Evolutionary conservation across 495 filamentous ascomycete genomes (phyloP), one percentile per base, ranked within the genome.

Genomic region (Cercophora newfieldiana): DNA sequence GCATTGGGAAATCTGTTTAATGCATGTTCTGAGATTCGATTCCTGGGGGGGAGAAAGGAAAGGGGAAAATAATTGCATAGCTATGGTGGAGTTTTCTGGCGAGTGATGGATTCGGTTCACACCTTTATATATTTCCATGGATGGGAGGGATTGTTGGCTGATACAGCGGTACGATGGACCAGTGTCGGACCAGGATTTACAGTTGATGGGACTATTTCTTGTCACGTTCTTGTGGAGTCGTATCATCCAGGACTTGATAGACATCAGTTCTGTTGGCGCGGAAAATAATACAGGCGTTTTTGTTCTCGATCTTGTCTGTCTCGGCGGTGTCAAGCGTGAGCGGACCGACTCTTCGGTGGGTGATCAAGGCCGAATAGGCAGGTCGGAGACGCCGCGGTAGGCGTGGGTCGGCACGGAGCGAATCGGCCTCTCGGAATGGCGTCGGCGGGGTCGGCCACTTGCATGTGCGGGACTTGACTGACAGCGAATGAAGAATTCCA

Each of bases 51-150:
- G 54, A 57, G 54, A 8, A 6, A 10, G 26, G 26, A 25, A 57
- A 48, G 22, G 33, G 33, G 21, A 60, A 60, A 60, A 60, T 60
- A 60, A 47, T 60, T 60, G 58, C 58, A 60, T 60, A 33, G n/a
- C n/a, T 48, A 7, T 1, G 2, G 51, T 21, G 58, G 58, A 44
- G 58, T 60, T 60, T 60, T 48, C 25, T 47, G 33, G 33, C 37
- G 30, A 26, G 19, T 60, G 58, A 44, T 48, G 58, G 30, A 26
- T 60, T 47, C 30, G 51, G 51, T 55, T 55, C 51, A 55, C 14
- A 14, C 51, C 25, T 22, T 55, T 24, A 14, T 55, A 44, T 44
- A 44, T 16, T 26, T 24, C 4, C 51, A 24, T 26, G 51, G 21
- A 16, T 26, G 51, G 19, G 19, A 22, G 51, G 21, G 25, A 21